phyloP scores from a whole-genome alignment of 1,284 basidiomycete species.

The Malassezia obtusa region DNA sequence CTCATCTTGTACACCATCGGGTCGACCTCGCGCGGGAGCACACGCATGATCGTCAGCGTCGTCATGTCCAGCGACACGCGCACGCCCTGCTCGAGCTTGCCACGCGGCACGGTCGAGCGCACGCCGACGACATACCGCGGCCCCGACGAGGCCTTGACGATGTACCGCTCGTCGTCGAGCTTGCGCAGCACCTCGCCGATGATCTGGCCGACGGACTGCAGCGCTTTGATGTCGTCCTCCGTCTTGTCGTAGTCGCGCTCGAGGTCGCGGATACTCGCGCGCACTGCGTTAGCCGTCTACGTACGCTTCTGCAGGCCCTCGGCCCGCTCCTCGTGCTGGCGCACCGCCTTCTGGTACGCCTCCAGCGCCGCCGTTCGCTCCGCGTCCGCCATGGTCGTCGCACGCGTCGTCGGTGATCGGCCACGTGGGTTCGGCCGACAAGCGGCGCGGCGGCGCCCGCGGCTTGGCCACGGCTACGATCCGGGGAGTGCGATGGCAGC shows the following conservation, averaged over 20 bases:
- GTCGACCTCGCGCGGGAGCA: constrained; percentile 92
- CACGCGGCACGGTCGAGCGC: constrained; percentile 77
- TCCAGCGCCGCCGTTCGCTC: constrained; percentile 23
- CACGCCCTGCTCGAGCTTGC: constrained; percentile 84
- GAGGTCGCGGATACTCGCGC: constrained; percentile 58
- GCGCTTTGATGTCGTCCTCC: constrained; percentile 97
- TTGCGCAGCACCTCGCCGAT: constrained; percentile 99
- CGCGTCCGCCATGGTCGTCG: constrained; percentile 22
- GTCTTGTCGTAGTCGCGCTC: constrained; percentile 87
- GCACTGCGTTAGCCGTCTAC: constrained; percentile 23
- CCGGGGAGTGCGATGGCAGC: constrained; percentile 27
- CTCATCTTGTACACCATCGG: constrained; percentile 99
- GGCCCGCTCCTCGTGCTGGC: constrained; percentile 52
- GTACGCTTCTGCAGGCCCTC: constrained; percentile 37
- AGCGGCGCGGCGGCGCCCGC: not conserved
- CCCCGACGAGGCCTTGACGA: constrained; percentile 96
- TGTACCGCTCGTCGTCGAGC: constrained; percentile 94
- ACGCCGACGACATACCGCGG: constrained; percentile 99
- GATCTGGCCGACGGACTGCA: constrained; percentile 97
- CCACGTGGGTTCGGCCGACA: not conserved
- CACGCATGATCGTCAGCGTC: constrained; percentile 90
- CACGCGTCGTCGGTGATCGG: constrained; percentile 5
- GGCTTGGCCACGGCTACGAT: constrained; percentile 1
- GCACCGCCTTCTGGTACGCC: constrained; percentile 39
- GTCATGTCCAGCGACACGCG: constrained; percentile 99